Evolutionary conservation across 306 rosid genomes (phyloP), one percentile per base, ranked within the genome.

Genomic region (Dryas drummondii): DNA sequence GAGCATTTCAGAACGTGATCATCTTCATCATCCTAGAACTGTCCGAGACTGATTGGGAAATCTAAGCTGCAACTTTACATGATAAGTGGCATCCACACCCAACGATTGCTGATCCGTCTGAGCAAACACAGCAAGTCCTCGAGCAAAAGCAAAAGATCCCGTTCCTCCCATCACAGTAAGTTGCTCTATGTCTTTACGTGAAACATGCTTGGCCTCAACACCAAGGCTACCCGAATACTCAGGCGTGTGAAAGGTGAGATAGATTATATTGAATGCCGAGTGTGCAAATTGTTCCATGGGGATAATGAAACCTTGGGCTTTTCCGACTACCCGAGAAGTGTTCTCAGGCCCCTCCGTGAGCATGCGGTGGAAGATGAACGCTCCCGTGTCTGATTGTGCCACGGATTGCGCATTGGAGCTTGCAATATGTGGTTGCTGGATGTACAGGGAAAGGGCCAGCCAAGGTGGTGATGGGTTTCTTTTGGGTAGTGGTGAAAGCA

Each of bases 101-200:
- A 45, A 64, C 51, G 72, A 51, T 13, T 66, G 57, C 15, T 8
- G 17, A 41, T 76, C 53, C 4, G 86, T 83, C 65, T 77, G 84
- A 44, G 83, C 80, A 49, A 94, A 87, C 68, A 84, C 71, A 0
- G 92, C 97, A 4, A 87, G 15, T 56, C 98, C 98, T 27, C 89
- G 90, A 32, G 96, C 97, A 87, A 94, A 92, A 6, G 99, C 97
- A 81, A 94, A 91, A 1, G 88, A 90, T 27, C 97, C 96, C 12
- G 97, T 90, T 46, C 99, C 99, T 7, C 97, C 97, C 4, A 92
- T 83, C 17, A 94, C 93, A 1, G 73, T 81, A 50, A 88, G 86
- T 49, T 84, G 83, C 46, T 86, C 82, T 44, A 8, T 62, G 65
- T 79, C 83, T 42, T 82, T 66, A n/a, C 76, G 79, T 5, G 79